Base-by-base conservation (phyloP, 129 eudicot species). In the Dittrichia graveolens region DNA sequence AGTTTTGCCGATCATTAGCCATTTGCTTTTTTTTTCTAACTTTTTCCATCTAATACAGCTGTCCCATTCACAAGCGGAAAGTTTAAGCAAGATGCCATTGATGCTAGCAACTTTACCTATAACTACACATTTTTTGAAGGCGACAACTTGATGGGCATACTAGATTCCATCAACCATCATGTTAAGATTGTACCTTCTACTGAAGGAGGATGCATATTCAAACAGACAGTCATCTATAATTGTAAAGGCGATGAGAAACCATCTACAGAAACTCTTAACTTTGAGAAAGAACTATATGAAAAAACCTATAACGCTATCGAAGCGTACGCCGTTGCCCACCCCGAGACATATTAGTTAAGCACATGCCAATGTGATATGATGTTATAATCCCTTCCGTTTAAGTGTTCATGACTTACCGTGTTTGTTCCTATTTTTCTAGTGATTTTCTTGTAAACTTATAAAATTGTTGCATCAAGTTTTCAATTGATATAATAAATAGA, bases 71-170 rank as follows among this genome's bases (percentile, higher is more conserved):
- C 35, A 54, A 54, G 37, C 5, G 60, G 60, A 1, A 54, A 54
- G 37, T 54, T 54, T 7, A 54, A 14, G 13, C 60, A 54, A 54
- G 38, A 54, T 54, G 60, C 3, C 60, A 54, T 54, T 54, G 60
- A 54, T 18, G 38, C 13, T 1, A 54, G 5, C 37, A 54, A 7
- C 60, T 54, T 54, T 54, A 54, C 60, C 6, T 16, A 16, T 19
- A 54, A 54, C 60, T 16, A 54, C 35, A 54, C 60, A 2, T 54
- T 54, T 18, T 16, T 54, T 16, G 60, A 54, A 54, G 60, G 60
- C 5, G 60, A 54, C 37, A 54, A 54, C 37, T 54, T 54, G 60
- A 54, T 54, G 60, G 38, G n/a, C 37, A 54, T 54, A 16, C 2
- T 54, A 0, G 60, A 19, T 12, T 54, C 60, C 6, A 54, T 54